Percentiles rank a stretch among this genome's conserved stretches.
phyloP scores from a whole-genome alignment of 2,329 filamentous ascomycete genomes.

The Samsoniella hepiali region DNA sequence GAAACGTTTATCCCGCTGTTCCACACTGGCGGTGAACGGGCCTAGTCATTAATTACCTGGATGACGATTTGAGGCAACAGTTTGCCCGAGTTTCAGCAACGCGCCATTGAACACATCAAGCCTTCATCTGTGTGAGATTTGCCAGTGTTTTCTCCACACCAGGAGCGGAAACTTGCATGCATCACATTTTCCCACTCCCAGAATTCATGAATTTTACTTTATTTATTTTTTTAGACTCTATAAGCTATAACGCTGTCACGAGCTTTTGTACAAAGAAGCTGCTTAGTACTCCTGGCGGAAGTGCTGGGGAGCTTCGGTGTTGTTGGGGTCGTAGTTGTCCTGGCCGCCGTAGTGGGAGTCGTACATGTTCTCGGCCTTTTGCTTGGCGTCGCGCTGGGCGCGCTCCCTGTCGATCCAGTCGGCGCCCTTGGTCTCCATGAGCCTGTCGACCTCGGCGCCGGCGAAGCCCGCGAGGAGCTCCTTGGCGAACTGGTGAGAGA shows the following conservation, averaged over 20 bases:
- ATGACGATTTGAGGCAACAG: no score
- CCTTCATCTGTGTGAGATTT: no score
- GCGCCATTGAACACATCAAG: no score
- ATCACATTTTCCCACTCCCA: no score
- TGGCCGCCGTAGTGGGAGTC: constrained; percentile 56
- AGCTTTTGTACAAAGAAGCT: no score
- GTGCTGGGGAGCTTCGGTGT: constrained; percentile 9
- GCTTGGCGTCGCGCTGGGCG: constrained; percentile 56
- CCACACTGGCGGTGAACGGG: no score
- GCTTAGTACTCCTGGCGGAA: background rate
- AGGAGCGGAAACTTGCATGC: no score
- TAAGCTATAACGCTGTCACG: background rate
- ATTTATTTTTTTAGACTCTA: background rate
- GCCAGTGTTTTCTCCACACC: no score
- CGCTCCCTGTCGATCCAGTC: constrained; percentile 56
- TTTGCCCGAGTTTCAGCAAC: no score
- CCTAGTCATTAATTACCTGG: no score
- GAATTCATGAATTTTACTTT: background rate
- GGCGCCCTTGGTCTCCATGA: constrained; percentile 68
- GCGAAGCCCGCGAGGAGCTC: constrained; percentile 70
- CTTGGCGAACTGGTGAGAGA: constrained; percentile 74
- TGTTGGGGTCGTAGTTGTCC: constrained; percentile 51
- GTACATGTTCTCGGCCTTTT: constrained; percentile 59
- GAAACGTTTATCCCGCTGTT: no score
- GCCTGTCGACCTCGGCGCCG: constrained; percentile 71